phyloP scores from a whole-genome alignment of 2,329 filamentous ascomycete species.

The Diaporthe sp. region DNA sequence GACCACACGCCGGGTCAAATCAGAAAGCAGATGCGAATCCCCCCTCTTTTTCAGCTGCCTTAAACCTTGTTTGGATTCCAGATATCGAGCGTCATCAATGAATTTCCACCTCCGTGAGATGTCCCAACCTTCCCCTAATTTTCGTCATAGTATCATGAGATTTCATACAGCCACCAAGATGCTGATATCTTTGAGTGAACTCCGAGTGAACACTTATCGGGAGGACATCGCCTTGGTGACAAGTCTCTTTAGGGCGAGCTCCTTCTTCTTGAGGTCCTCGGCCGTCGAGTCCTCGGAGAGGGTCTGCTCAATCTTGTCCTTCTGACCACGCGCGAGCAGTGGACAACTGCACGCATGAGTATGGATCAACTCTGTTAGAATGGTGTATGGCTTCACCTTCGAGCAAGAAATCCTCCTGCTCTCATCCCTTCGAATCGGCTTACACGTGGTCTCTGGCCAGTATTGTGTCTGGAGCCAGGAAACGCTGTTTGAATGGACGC shows the following conservation, averaged over 20 bases:
- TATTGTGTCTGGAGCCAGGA: not conserved
- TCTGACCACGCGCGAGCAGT: slow-evolving; percentile 66
- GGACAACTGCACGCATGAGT: not conserved
- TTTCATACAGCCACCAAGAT: too few relatives aligned
- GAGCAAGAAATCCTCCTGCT: not conserved
- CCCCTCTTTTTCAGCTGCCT: slow-evolving; percentile 18
- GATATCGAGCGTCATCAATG: slow-evolving; percentile 33
- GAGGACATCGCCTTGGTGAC: slow-evolving; percentile 99
- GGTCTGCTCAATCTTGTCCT: slow-evolving; percentile 99
- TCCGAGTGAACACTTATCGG: slow-evolving; percentile 71
- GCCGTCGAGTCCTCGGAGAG: slow-evolving; percentile 92
- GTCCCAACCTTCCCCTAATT: slow-evolving; percentile 33
- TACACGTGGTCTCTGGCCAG: too few relatives aligned
- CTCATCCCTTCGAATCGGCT: not conserved
- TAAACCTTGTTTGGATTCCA: slow-evolving; percentile 17
- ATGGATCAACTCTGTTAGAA: too few relatives aligned
- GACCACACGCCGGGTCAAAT: slow-evolving; percentile 4
- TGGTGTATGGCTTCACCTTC: not conserved
- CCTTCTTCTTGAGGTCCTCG: slow-evolving; percentile 99
- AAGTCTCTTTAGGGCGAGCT: slow-evolving; percentile 95
- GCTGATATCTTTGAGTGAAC: not conserved
- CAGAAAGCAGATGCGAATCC: slow-evolving; percentile 23
- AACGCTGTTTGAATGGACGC: not conserved
- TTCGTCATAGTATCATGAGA: slow-evolving; percentile 40
- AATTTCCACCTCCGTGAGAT: slow-evolving; percentile 25